Percentiles rank a stretch among this genome's conserved stretches.
These are phyloP conservation scores for Cyclotella atomus DNA, from an alignment of 108 stramenopile species.

Conservation along the genomic window DNA sequence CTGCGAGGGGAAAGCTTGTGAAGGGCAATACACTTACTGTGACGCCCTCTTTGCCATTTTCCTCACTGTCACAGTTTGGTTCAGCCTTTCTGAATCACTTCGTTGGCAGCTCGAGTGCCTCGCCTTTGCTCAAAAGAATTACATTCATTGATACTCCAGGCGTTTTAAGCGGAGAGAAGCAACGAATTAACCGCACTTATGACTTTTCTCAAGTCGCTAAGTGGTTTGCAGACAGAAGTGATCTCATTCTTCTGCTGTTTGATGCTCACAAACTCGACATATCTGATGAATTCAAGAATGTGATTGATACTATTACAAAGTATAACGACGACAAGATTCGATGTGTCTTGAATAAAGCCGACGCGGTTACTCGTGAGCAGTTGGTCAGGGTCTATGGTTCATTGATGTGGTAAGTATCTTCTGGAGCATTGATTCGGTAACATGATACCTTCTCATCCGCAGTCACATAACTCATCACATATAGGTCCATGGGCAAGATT, in stretches of 20 bases:
- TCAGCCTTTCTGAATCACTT: conserved; percentile 75
- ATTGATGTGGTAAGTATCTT: conserved; percentile 91
- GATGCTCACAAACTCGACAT: conserved; percentile 89
- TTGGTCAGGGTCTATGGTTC: conserved; percentile 89
- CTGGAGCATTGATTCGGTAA: too few relatives aligned
- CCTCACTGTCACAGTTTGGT: conserved; percentile 61
- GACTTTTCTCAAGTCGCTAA: conserved; percentile 63
- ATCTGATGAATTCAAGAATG: conserved; percentile 81
- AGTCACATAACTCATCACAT: too few relatives aligned
- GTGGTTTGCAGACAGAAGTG: conserved; percentile 84
- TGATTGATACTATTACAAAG: conserved; percentile 67
- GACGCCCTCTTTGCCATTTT: conserved; percentile 75
- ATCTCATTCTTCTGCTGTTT: conserved; percentile 84
- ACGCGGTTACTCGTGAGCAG: conserved; percentile 78
- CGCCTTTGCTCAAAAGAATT: conserved; percentile 62
- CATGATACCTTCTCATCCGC: too few relatives aligned
- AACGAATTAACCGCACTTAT: conserved; percentile 69
- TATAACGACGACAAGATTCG: conserved; percentile 77
- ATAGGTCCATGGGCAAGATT: conserved; percentile 86
- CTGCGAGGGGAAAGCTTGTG: conserved; percentile 49
- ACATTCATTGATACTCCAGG: conserved; percentile 89
- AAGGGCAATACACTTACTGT: conserved; percentile 88
- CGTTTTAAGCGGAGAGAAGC: conserved; percentile 90
- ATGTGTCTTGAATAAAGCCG: conserved; percentile 88
- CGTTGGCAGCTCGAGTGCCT: conserved; percentile 37